These are phyloP conservation scores for Microascus cirrosus DNA, from an alignment of 2,329 filamentous ascomycete species.

Conservation along the genomic window DNA sequence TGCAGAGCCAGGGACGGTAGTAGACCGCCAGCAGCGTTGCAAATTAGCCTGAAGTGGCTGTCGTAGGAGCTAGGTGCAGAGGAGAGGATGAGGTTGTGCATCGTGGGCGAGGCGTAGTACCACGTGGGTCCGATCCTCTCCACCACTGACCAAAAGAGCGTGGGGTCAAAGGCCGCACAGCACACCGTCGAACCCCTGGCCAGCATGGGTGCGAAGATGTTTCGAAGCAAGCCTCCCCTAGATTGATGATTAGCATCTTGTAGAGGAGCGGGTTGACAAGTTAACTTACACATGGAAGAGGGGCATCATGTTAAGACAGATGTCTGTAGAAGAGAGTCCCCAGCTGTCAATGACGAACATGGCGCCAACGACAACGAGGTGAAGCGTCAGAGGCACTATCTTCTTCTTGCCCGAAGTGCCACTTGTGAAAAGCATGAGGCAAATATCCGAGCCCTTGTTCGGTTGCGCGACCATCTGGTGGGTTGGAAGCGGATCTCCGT, in stretches of 20 bases:
- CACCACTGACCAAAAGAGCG: slow-evolving; percentile 43
- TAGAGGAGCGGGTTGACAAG: background rate
- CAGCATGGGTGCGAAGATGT: slow-evolving; percentile 42
- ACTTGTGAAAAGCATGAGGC: slow-evolving; percentile 43
- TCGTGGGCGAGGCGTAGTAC: slow-evolving; percentile 48
- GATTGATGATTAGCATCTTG: background rate
- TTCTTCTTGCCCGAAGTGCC: slow-evolving; percentile 49
- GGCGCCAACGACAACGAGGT: slow-evolving; percentile 38
- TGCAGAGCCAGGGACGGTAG: slow-evolving; percentile 37
- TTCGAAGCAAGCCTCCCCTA: slow-evolving; percentile 40
- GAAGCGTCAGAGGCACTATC: slow-evolving; percentile 39
- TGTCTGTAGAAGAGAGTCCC: slow-evolving; percentile 32
- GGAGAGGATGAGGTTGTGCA: slow-evolving; percentile 43
- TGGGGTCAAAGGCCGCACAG: slow-evolving; percentile 41
- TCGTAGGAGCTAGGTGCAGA: slow-evolving; percentile 25
- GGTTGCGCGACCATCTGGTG: slow-evolving; percentile 10
- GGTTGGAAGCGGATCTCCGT: slow-evolving; percentile 7
- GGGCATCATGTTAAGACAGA: slow-evolving; percentile 49
- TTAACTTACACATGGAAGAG: slow-evolving; percentile 40
- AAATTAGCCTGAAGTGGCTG: slow-evolving; percentile 37
- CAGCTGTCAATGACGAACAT: slow-evolving; percentile 42
- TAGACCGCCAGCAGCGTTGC: slow-evolving; percentile 42
- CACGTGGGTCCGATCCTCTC: slow-evolving; percentile 36
- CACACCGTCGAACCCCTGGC: slow-evolving; percentile 42
- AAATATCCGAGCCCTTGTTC: slow-evolving; percentile 33